Evolutionary conservation across 169 alveolate genomes (phyloP).

Genomic region (Eimeria praecox): DNA sequence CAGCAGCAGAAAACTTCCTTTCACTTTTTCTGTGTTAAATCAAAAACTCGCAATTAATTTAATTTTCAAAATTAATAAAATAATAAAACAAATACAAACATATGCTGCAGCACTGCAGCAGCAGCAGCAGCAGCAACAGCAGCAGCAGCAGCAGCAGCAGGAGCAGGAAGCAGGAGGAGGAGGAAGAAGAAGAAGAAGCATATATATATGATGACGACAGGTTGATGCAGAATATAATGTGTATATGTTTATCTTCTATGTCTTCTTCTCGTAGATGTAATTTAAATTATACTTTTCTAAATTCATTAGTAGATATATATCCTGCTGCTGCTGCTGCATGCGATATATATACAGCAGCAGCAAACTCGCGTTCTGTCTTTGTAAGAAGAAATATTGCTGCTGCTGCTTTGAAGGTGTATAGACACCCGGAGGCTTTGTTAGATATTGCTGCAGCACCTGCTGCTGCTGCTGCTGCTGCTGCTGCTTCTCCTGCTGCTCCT

Average conservation of each 20-base stretch:
- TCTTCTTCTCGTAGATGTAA: neutral
- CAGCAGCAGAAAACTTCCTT: slow-evolving; percentile 26
- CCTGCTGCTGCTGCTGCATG: neutral
- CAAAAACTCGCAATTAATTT: neutral
- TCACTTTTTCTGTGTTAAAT: neutral
- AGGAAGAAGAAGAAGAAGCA: neutral
- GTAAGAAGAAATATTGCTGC: neutral
- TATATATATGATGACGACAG: no score
- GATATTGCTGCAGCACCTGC: neutral
- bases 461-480: neutral
- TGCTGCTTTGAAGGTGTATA: slow-evolving; percentile 11
- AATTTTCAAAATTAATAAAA: neutral
- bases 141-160: neutral
- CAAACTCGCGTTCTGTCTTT: neutral
- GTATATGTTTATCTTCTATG: neutral
- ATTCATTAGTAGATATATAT: neutral
- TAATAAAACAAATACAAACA: neutral
- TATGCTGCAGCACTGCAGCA: neutral
- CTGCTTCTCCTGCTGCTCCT: neutral
- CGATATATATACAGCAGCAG: neutral
- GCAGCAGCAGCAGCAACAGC: slow-evolving; percentile 9
- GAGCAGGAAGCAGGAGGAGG: neutral
- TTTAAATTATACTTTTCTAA: neutral
- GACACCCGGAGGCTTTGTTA: neutral
- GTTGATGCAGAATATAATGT: no score